Percentiles rank a stretch among this genome's conserved stretches.
phyloP scores from a whole-genome alignment of 257 asterid species.

The Solanum microdontum region DNA sequence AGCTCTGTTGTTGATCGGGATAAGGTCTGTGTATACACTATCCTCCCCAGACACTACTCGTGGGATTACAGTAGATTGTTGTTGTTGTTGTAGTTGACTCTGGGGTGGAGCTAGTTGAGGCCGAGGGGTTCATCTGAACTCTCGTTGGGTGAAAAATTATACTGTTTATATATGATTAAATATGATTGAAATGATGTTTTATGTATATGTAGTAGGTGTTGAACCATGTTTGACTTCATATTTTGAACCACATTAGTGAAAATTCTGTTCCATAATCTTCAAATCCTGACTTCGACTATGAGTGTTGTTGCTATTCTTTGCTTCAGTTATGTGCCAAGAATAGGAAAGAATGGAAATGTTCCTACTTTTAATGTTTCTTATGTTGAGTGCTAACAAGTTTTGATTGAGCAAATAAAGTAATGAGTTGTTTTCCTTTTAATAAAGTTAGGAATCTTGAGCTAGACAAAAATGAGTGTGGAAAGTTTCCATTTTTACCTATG shows the following conservation, averaged over 20 bases:
- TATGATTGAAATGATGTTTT: not conserved
- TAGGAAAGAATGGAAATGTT: not conserved
- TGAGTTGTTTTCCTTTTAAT: not conserved
- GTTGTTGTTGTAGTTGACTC: not conserved
- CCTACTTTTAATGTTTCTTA: not conserved
- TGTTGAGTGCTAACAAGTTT: not conserved
- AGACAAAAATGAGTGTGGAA: not conserved
- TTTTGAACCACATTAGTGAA: not conserved
- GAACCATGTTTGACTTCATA: not conserved
- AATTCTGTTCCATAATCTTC: not conserved
- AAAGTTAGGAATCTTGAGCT: not conserved
- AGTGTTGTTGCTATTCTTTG: conserved; percentile 2
- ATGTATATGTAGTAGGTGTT: not conserved
- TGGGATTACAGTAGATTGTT: not conserved
- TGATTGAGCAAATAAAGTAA: not conserved
- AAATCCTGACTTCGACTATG: not conserved
- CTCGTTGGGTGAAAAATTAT: not conserved
- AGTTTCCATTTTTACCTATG: not conserved
- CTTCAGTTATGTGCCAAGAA: conserved; percentile 13
- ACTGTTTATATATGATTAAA: not conserved
- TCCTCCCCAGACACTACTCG: not conserved
- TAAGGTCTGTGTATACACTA: not conserved
- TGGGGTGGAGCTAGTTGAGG: not conserved
- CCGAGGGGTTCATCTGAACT: not conserved
- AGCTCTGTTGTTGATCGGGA: not conserved